Evolutionary conservation across 768 basidiomycete species (phyloP), one percentile per base, ranked within the genome.

Genomic region (Pseudohyphozyma bogoriensis): DNA sequence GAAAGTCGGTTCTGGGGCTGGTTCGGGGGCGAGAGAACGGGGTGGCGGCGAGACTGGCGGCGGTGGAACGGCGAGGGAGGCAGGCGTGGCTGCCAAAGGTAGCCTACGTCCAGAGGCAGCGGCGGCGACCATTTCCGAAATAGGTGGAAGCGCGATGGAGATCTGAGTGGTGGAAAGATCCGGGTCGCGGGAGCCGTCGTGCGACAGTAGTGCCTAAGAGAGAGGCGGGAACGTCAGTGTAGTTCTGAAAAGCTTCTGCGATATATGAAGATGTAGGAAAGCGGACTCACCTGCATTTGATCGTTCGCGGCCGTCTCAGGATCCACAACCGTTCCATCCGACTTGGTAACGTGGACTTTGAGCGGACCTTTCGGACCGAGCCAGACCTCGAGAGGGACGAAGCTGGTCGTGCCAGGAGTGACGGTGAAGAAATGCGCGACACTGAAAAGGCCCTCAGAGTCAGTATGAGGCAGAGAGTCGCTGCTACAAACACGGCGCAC

Each of bases 291-390:
- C 40, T 42, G 40, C 20, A 22, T 18, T n/a, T n/a, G n/a, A n/a
- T n/a, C 40, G 40, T 20, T 7, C 22, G 42, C 42, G 15, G 24
- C 13, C 45, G 15, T 47, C 26, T 7, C 31, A 15, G 47, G 47
- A 11, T 11, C 32, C 3, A 16, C 9, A 33, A 35, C 28, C 32
- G n/a, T 78, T 64, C 82, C 86, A 0, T 82, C 77, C 22, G 83
- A 78, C 31, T 85, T 78, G 42, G 76, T 78, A 24, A 83, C 85
- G 60, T 86, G 83, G 55, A 83, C 78, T n/a, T 78, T 79, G 45
- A 95, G 79, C 18, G 91, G 91, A 11, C 91, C 91, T 24, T 93
- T 78, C 64, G 85, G 87, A 32, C 91, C 90, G 11, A 95, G 80
- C 75, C 90, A 93, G 24, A 93, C 83, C 66, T 89, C 85, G 45